phyloP scores from a whole-genome alignment of 176 grass and related monocot species.

The Phoenix dactylifera region DNA sequence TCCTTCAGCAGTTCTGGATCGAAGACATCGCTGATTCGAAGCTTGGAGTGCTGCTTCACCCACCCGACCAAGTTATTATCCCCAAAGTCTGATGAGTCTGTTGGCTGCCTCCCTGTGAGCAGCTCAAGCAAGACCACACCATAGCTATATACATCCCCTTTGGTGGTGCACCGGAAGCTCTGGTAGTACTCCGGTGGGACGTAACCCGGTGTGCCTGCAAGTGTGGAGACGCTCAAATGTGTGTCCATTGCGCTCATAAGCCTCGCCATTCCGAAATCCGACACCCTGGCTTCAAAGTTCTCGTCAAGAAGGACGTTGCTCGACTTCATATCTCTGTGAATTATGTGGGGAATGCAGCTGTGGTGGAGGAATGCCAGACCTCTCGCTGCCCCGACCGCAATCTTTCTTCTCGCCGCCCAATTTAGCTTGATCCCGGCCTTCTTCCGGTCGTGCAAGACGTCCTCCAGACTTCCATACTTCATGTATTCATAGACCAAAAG shows the following conservation, averaged over 20 bases:
- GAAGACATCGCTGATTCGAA: slow-evolving; percentile 62
- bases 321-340: slow-evolving; percentile 96
- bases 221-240: slow-evolving; percentile 82
- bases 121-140: slow-evolving; percentile 92
- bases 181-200: slow-evolving; percentile 98
- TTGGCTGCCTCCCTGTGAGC: slow-evolving; percentile 68
- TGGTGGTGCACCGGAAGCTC: slow-evolving; percentile 88
- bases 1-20: slow-evolving; percentile 76
- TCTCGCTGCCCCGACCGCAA: slow-evolving; percentile 71
- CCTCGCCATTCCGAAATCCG: slow-evolving; percentile 95
- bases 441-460: slow-evolving; percentile 65
- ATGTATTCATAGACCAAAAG: slow-evolving; percentile 92
- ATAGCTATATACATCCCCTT: slow-evolving; percentile 89
- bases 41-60: slow-evolving; percentile 69
- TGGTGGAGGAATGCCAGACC: slow-evolving; percentile 91
- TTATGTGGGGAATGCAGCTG: slow-evolving; percentile 89
- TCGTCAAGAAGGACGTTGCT: slow-evolving; percentile 95
- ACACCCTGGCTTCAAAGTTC: slow-evolving; percentile 72
- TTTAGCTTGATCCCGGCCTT: slow-evolving; percentile 53
- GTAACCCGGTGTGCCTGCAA: slow-evolving; percentile 90
- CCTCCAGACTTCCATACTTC: slow-evolving; percentile 84
- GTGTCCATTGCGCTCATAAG: slow-evolving; percentile 73
- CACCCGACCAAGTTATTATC: slow-evolving; percentile 90
- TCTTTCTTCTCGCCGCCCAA: slow-evolving; percentile 64
- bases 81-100: slow-evolving; percentile 64